These are phyloP conservation scores for Penicillium fimorum DNA, from an alignment of 495 filamentous ascomycete genomes.

Conservation along the genomic window DNA sequence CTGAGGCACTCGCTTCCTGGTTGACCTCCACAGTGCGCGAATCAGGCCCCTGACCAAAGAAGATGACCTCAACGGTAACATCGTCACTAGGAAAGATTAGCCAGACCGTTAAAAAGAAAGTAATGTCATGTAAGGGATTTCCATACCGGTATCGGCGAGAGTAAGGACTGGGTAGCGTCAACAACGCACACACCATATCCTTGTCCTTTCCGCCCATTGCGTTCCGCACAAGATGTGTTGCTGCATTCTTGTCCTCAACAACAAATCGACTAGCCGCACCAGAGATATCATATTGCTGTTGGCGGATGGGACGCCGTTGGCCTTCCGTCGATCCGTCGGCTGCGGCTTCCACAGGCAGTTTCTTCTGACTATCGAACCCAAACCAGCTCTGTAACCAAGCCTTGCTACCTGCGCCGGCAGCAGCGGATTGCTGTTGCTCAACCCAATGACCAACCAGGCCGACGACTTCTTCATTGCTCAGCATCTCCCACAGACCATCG, in stretches of 20 bases:
- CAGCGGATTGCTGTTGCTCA: conserved; percentile 62
- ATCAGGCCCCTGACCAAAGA: conserved; percentile 82
- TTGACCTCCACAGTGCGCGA: conserved; percentile 78
- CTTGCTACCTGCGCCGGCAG: conserved; percentile 38
- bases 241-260: conserved; percentile 93
- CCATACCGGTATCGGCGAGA: conserved; percentile 83
- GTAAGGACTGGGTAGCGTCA: conserved; percentile 89
- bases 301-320: conserved; percentile 71
- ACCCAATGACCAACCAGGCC: conserved; percentile 97
- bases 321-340: conserved; percentile 53
- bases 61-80: conserved; percentile 96
- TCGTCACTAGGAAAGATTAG: conserved; percentile 64
- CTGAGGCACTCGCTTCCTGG: conserved; percentile 74
- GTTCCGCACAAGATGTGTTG: conserved; percentile 93
- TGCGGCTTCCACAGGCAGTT: conserved; percentile 52
- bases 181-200: conserved; percentile 90
- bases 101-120: background rate
- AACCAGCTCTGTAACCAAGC: conserved; percentile 53
- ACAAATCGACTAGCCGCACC: conserved; percentile 76
- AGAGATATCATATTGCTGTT: conserved; percentile 76
- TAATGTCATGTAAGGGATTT: background rate
- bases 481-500: conserved; percentile 98
- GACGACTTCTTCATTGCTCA: conserved; percentile 97
- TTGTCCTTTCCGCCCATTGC: conserved; percentile 90
- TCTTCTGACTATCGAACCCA: conserved; percentile 39